Percentiles rank a stretch among this genome's conserved stretches.
These are phyloP conservation scores for Taxillus chinensis DNA, from an alignment of 164 flowering plant species.

Conservation along the genomic window DNA sequence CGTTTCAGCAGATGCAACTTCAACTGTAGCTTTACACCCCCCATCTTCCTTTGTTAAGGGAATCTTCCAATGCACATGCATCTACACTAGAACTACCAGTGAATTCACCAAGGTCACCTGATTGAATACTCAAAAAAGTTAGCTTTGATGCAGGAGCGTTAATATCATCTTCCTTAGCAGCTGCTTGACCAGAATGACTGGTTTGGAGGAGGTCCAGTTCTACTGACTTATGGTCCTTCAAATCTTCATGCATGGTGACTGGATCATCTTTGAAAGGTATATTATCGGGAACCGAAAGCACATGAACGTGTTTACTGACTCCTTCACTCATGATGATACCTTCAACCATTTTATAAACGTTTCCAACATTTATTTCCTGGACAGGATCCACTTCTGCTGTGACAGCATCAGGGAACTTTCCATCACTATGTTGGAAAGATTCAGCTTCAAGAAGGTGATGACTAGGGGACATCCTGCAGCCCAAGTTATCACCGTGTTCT, in stretches of 20 bases:
- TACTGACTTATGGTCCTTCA: constrained; percentile 15
- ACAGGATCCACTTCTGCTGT: constrained; percentile 6
- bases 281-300: constrained; percentile 16
- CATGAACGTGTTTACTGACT: constrained; percentile 10
- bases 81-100: constrained; percentile 6
- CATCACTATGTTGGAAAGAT: constrained; percentile 6
- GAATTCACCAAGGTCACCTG: constrained; percentile 8
- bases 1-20: constrained; percentile 6
- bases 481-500: constrained; percentile 2
- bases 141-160: constrained; percentile 7
- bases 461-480: constrained; percentile 1
- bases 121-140: constrained; percentile 1
- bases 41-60: constrained; percentile 2
- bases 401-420: constrained; percentile 3
- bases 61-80: constrained; percentile 11
- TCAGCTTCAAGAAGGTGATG: constrained; percentile 10
- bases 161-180: constrained; percentile 7
- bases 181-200: constrained; percentile 10
- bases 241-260: constrained; percentile 19
- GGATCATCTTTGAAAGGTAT: constrained; percentile 15
- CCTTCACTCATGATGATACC: constrained; percentile 2
- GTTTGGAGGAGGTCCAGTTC: constrained; percentile 7
- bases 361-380: constrained; percentile 3
- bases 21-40: constrained; percentile 6
- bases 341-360: constrained; percentile 8